Evolutionary conservation across 1,284 basidiomycete genomes (phyloP).

Genomic region (Phlebopus sp.): DNA sequence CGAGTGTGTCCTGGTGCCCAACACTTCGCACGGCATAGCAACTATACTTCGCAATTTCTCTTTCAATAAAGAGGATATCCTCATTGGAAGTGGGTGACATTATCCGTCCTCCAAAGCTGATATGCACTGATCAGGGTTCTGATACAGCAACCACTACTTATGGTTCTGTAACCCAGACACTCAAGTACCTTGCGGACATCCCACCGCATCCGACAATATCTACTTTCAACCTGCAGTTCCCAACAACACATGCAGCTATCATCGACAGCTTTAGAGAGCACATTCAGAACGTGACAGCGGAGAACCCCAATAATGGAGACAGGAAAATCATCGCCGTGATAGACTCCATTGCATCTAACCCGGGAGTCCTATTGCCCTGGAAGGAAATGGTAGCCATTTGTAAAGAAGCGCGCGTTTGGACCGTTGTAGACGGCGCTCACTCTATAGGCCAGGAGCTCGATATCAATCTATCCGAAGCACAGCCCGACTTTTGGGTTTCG

Average conservation of each 20-base stretch:
- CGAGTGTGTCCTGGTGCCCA: slow-evolving; percentile 67
- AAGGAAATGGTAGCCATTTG: slow-evolving; percentile 70
- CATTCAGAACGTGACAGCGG: slow-evolving; percentile 24
- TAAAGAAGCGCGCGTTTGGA: slow-evolving; percentile 64
- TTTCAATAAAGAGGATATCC: slow-evolving; percentile 45
- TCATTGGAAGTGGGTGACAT: slow-evolving; percentile 35
- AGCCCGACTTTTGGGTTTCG: slow-evolving; percentile 81
- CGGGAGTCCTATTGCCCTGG: slow-evolving; percentile 80
- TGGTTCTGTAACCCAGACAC: slow-evolving; percentile 52
- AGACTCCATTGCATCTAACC: slow-evolving; percentile 70
- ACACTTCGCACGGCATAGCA: slow-evolving; percentile 66
- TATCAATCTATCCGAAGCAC: slow-evolving; percentile 55
- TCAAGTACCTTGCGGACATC: slow-evolving; percentile 60
- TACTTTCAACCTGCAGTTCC: slow-evolving; percentile 57
- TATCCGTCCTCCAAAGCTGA: background rate
- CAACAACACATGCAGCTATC: slow-evolving; percentile 60
- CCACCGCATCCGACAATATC: slow-evolving; percentile 52
- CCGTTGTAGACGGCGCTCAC: slow-evolving; percentile 83
- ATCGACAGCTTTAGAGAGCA: slow-evolving; percentile 51
- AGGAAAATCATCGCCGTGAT: slow-evolving; percentile 68
- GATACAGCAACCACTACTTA: slow-evolving; percentile 66
- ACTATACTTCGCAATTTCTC: slow-evolving; percentile 63
- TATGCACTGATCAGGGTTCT: background rate
- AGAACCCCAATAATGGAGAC: slow-evolving; percentile 30
- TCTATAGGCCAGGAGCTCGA: slow-evolving; percentile 68